Evolutionary conservation across 176 grass and related monocot species (phyloP).

Genomic region (Aegilops bicornis): DNA sequence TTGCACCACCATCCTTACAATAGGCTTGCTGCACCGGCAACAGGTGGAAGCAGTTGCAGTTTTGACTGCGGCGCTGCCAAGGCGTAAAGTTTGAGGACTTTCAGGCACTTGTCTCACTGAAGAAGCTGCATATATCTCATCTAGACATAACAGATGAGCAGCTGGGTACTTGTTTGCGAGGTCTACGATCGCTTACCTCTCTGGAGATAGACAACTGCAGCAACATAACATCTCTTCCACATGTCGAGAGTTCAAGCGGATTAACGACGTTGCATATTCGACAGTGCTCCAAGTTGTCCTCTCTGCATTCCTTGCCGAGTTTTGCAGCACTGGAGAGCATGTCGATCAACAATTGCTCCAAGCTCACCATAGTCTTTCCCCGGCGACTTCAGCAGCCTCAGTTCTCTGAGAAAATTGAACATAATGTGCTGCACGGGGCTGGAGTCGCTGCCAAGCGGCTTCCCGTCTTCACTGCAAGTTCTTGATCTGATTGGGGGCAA

Average conservation of each 20-base stretch:
- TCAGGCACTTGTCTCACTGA: conserved; percentile 32
- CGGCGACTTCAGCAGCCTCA: conserved; percentile 28
- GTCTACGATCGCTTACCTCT: conserved; percentile 3
- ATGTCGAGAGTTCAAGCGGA: conserved; percentile 13
- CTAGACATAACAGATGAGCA: conserved; percentile 31
- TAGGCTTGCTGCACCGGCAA: conserved; percentile 41
- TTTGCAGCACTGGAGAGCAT: conserved; percentile 37
- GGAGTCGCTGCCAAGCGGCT: conserved; percentile 34
- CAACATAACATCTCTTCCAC: conserved; percentile 45
- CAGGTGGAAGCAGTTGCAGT: conserved; percentile 27
- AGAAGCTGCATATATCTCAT: conserved; percentile 41
- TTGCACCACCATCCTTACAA: conserved; percentile 20
- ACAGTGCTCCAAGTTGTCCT: conserved; percentile 38
- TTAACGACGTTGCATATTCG: conserved; percentile 43
- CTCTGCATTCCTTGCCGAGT: conserved; percentile 26
- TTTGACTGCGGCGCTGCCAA: conserved; percentile 43
- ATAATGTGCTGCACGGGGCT: conserved; percentile 49
- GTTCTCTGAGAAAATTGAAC: conserved; percentile 42
- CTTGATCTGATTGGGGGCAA: conserved; percentile 49
- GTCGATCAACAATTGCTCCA: conserved; percentile 42
- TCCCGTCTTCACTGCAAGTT: conserved; percentile 53
- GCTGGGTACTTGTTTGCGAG: conserved; percentile 27
- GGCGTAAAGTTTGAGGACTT: conserved; percentile 29
- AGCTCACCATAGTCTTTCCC: conserved; percentile 53
- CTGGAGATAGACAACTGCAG: conserved; percentile 43